A percentile compares a stretch with the other conserved stretches of the same genome.
phyloP scores from a whole-genome alignment of 768 basidiomycete species.

The Daedalea quercina region DNA sequence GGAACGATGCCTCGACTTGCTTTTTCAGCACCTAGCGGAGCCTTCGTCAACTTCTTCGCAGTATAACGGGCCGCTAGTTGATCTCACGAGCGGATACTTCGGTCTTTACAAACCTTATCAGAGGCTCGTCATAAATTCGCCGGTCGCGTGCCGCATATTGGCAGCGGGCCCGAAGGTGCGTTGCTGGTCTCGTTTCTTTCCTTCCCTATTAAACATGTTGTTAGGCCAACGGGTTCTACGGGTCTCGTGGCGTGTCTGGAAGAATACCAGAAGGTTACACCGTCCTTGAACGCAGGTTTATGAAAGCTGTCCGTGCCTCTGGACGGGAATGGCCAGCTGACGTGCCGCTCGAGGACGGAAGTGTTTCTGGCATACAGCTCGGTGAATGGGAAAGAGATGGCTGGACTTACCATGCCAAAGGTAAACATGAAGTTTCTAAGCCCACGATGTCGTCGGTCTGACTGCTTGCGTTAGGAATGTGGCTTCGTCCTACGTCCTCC shows the following conservation, averaged over 20 bases:
- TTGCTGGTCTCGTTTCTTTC: constrained; percentile 1
- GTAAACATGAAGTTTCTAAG: constrained; percentile 32
- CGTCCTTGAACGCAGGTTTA: constrained; percentile 77
- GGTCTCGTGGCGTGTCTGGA: constrained; percentile 83
- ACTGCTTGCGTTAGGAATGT: constrained; percentile 52
- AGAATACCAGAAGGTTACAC: constrained; percentile 97
- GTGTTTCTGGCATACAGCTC: constrained; percentile 53
- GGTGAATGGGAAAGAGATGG: constrained; percentile 82
- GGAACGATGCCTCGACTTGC: constrained; percentile 49
- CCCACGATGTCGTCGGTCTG: not conserved
- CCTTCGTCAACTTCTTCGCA: constrained; percentile 2
- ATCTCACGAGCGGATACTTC: constrained; percentile 96
- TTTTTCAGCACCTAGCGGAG: constrained; percentile 47
- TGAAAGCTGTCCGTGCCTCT: constrained; percentile 50
- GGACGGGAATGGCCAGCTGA: constrained; percentile 25
- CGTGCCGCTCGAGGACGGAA: constrained; percentile 11
- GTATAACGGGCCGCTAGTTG: constrained; percentile 41
- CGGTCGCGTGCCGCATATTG: constrained; percentile 62
- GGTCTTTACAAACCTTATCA: constrained; percentile 80
- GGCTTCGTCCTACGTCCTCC: constrained; percentile 59
- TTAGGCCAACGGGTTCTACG: constrained; percentile 94
- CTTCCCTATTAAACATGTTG: not conserved
- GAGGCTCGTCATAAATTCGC: constrained; percentile 53
- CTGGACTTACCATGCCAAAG: constrained; percentile 99
- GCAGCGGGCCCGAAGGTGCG: constrained; percentile 82